Conservation (phyloP, 768 basidiomycete genomes). For the Lactarius hengduanensis region DNA sequence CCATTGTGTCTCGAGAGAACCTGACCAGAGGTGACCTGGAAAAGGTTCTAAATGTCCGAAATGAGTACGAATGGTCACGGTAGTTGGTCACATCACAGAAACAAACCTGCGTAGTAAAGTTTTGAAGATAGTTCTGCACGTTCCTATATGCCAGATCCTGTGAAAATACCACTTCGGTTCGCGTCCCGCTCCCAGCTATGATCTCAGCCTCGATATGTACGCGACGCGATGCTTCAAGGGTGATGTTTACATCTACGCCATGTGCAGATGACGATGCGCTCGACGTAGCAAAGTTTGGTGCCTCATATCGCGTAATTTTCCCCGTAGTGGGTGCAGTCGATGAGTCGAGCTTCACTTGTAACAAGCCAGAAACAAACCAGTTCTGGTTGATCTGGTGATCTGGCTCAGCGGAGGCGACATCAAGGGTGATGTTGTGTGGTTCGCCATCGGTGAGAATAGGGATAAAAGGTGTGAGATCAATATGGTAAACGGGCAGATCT, state of each 20-base stretch:
- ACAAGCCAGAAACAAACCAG: slow-evolving; percentile 71
- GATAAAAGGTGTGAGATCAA: background rate
- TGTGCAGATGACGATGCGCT: slow-evolving; percentile 45
- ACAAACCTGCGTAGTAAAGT: slow-evolving; percentile 43
- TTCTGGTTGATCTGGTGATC: slow-evolving; percentile 67
- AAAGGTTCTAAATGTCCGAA: slow-evolving; percentile 41
- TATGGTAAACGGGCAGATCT: background rate
- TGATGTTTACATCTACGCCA: slow-evolving; percentile 39
- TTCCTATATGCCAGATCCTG: slow-evolving; percentile 64
- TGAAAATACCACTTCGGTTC: slow-evolving; percentile 55
- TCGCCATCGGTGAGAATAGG: slow-evolving; percentile 24
- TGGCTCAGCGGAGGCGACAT: slow-evolving; percentile 67
- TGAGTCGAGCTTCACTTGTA: slow-evolving; percentile 68
- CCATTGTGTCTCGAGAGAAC: slow-evolving; percentile 51
- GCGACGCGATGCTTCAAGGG: slow-evolving; percentile 51
- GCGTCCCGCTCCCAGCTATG: slow-evolving; percentile 57
- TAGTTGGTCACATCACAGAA: background rate
- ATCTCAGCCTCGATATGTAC: slow-evolving; percentile 63
- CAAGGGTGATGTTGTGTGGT: slow-evolving; percentile 69
- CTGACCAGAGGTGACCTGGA: slow-evolving; percentile 44
- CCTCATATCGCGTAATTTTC: slow-evolving; percentile 57
- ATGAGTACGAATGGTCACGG: background rate
- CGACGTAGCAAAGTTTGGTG: slow-evolving; percentile 54
- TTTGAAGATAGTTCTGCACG: slow-evolving; percentile 55
- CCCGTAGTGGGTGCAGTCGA: slow-evolving; percentile 67